phyloP scores from a whole-genome alignment of 2,329 filamentous ascomycete genomes.

The Zalaria obscura region DNA sequence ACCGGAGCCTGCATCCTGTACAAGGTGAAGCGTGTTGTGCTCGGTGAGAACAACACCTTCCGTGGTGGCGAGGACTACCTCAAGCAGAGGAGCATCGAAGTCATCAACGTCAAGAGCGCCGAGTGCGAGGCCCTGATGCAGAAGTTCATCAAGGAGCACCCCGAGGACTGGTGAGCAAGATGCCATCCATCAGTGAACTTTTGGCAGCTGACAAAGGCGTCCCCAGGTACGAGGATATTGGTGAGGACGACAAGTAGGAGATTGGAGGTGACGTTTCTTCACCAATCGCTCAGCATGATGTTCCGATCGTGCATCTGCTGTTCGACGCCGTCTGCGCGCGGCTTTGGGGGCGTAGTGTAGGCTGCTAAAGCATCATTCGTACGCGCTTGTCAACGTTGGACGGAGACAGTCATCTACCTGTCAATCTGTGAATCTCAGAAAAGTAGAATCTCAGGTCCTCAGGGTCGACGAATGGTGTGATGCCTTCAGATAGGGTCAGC shows the following conservation, averaged over 20 bases:
- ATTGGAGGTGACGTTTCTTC: constrained; percentile 7
- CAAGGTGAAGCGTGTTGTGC: constrained; percentile 58
- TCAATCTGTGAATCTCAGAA: constrained; percentile 60
- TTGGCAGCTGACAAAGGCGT: constrained; percentile 1
- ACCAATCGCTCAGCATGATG: constrained; percentile 20
- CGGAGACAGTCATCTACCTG: constrained; percentile 21
- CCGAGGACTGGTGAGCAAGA: constrained; percentile 48
- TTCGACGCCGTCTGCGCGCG: constrained; percentile 11
- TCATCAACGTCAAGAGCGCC: constrained; percentile 52
- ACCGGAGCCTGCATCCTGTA: constrained; percentile 67
- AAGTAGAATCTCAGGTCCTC: constrained; percentile 91
- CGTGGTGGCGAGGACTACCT: constrained; percentile 60
- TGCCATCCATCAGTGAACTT: background rate
- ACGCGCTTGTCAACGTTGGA: constrained; percentile 8
- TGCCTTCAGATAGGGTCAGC: constrained; percentile 41
- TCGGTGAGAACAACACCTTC: constrained; percentile 66
- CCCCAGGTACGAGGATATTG: constrained; percentile 24
- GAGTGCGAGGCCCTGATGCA: constrained; percentile 57
- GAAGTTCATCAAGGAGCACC: constrained; percentile 57
- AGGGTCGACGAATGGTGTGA: constrained; percentile 88
- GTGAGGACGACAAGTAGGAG: constrained; percentile 10
- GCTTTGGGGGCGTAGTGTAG: constrained; percentile 11
- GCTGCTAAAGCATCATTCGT: constrained; percentile 17
- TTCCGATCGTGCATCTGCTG: constrained; percentile 21
- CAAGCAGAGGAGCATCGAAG: constrained; percentile 52